Base-by-base conservation (phyloP, 495 filamentous ascomycete species). In the Baudoinia panamericana region DNA sequence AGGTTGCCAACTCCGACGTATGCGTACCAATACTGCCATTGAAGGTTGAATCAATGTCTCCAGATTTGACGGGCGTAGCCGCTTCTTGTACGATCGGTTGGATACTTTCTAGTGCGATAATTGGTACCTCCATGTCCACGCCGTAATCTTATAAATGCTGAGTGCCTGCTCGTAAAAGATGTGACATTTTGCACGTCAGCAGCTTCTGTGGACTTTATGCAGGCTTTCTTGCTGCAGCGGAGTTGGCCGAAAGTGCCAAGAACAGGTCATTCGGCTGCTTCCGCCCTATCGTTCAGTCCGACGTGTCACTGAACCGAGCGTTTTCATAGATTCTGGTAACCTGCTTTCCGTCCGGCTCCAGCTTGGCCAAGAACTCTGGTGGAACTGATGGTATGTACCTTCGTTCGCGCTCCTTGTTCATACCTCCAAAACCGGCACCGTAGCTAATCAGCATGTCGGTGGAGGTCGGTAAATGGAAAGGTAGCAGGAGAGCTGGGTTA, bases 361-460 rank as follows among this genome's bases (percentile, higher is more conserved):
- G 69, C 62, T 82, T 92, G 33, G 78, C 79, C 21, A 99, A 62
- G 50, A 94, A 93, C 59, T 99, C 90, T 1, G 87, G 78, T 18
- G 92, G 86, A 19, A 96, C 84, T 0, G 80, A 93, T 3, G 90
- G 90, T n/a, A 93, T 87, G 53, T 95, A 99, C 61, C 93, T 94
- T 41, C 84, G 69, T 56, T 90, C 90, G 30, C 85, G 69, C 57
- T 99, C 90, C 37, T 78, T 70, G 59, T 99, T 94, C 20, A 87
- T 68, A 0, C 90, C 90, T 3, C 90, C 90, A 48, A 94, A 84
- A 10, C 90, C 90, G 20, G 92, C 88, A 7, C 90, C 90, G 53
- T 90, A 99, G 48, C 75, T 86, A 26, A 99, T 70, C 46, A 94
- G 68, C 90, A 99, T 96, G 57, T 96, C 90, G 12, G 88, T 94